Conservation (phyloP, 176 grass and related monocot genomes). For the Hordeum marinum region DNA sequence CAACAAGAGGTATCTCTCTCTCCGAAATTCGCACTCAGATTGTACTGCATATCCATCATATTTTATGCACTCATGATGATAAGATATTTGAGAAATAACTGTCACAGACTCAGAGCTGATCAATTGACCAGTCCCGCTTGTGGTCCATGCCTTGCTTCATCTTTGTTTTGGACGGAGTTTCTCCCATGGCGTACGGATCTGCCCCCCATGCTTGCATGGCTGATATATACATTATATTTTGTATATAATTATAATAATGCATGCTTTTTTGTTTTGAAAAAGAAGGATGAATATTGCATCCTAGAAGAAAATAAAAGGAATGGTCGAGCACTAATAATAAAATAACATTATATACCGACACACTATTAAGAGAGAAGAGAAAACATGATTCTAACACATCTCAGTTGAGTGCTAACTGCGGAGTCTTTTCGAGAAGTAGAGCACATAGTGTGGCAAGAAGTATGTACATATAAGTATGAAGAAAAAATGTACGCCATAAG, state of each 20-base stretch:
- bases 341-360: neutral
- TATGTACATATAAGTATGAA: too few relatives aligned
- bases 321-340: neutral
- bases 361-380: neutral
- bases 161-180: neutral
- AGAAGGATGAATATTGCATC: neutral
- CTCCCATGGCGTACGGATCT: neutral
- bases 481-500: too few relatives aligned
- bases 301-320: neutral
- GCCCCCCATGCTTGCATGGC: neutral
- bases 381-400: neutral
- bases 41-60: neutral
- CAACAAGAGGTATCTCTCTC: neutral
- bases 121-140: neutral
- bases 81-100: neutral
- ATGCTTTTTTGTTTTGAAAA: too few relatives aligned
- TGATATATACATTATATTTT: neutral
- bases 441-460: too few relatives aligned
- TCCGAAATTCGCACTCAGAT: neutral
- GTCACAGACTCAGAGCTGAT: neutral
- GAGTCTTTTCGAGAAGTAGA: too few relatives aligned
- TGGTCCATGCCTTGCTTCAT: neutral
- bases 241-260: neutral
- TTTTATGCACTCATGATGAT: neutral
- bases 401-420: too few relatives aligned